Evolutionary conservation across 2,329 filamentous ascomycete species (phyloP), one percentile per base, ranked within the genome.

Genomic region (Colletotrichum australisinense): DNA sequence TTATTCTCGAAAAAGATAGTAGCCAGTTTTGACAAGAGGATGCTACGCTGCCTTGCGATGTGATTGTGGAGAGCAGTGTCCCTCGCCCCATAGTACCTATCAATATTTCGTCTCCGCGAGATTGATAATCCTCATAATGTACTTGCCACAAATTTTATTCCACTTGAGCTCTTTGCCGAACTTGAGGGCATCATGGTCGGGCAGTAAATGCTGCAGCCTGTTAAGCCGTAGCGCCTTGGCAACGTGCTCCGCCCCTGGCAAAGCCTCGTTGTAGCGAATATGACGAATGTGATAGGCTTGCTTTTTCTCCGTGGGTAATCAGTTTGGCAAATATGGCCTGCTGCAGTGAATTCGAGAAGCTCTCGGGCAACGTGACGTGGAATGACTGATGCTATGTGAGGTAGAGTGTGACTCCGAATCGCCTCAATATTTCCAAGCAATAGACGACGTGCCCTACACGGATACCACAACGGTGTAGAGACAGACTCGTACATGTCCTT

Each of bases 111-210:
- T 22, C 4, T 22, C 19, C 19, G 19, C 19, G 4, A n/a, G 42
- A 7, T n/a, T 2, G 4, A n/a, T 22, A 1, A 5, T 49, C 38
- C 0, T 0, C 16, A 42, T 1, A 19, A 3, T 16, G 38, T 42
- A 35, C 9, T 42, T 42, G 19, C 3, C 42, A n/a, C 19, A n/a
- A 11, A 42, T 19, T n/a, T 49, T 2, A 22, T 49, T n/a, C 7
- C 19, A 49, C 6, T 49, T 22, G 1, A 5, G 19, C 4, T 11
- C 42, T 11, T 49, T 49, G 42, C 42, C 8, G 19, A 49, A 19
- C 19, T 9, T 2, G 4, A 19, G 16, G 16, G 38, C 42, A 49
- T 49, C 42, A 49, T 49, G 42, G n/a, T 22, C 42, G 8, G 42
- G 19, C 42, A n/a, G 16, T n/a, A 8, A 49, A 49, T 49, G 42